These are phyloP conservation scores for Ananas comosus DNA, from an alignment of 176 grass and related monocot genomes.

Conservation along the genomic window DNA sequence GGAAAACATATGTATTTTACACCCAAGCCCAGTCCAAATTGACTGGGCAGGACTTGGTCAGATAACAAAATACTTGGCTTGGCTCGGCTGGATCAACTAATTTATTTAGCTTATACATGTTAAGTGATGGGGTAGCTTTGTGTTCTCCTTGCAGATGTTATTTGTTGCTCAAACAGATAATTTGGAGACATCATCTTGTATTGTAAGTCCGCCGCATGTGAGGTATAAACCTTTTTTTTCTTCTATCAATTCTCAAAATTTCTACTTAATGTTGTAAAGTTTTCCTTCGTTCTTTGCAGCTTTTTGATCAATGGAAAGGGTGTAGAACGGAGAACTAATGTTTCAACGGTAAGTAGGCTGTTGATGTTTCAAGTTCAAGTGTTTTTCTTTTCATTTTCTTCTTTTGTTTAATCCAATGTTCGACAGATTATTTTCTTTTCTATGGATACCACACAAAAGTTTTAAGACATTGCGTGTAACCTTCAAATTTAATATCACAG, in stretches of 20 bases:
- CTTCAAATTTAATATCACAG: slow-evolving; percentile 9
- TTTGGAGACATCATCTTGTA: slow-evolving; percentile 70
- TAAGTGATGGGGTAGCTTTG: neutral
- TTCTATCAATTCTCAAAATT: slow-evolving; percentile 4
- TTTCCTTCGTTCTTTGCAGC: slow-evolving; percentile 37
- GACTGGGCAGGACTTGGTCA: no score
- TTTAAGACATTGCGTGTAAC: slow-evolving; percentile 4
- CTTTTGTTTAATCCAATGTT: slow-evolving; percentile 1
- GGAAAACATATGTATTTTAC: neutral
- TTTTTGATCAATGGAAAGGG: slow-evolving; percentile 92
- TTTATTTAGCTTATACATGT: neutral
- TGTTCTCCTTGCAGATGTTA: slow-evolving; percentile 48
- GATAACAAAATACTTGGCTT: neutral
- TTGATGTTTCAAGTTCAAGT: neutral
- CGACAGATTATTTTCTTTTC: slow-evolving; percentile 2
- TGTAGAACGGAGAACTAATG: slow-evolving; percentile 81
- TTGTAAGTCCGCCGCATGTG: slow-evolving; percentile 60
- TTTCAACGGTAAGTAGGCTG: slow-evolving; percentile 54
- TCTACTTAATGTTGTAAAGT: slow-evolving; percentile 7
- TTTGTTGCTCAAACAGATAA: slow-evolving; percentile 72
- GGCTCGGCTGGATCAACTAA: neutral
- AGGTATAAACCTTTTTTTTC: slow-evolving; percentile 46
- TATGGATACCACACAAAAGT: no score
- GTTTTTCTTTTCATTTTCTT: slow-evolving; percentile 19
- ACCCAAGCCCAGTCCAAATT: no score